Evolutionary conservation across 176 grass and related monocot genomes (phyloP).

Genomic region (Metroxylon sagu): DNA sequence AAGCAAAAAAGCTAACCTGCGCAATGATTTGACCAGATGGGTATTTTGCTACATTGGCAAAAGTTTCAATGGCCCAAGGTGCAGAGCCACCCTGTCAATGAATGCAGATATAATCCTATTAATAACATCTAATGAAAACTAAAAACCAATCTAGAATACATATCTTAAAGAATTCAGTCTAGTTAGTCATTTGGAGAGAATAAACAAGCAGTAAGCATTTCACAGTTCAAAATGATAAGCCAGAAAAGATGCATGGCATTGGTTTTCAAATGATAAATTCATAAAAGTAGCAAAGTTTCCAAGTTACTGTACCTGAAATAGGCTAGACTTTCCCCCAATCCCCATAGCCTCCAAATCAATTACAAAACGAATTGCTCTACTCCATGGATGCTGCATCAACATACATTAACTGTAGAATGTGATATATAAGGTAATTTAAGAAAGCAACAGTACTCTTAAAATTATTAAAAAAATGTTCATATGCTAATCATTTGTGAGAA

Average conservation of each 20-base stretch:
- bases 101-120: constrained; percentile 12
- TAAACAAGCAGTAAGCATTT: too few species aligned
- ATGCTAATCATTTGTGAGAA: too few species aligned
- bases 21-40: constrained; percentile 81
- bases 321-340: constrained; percentile 73
- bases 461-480: too few species aligned
- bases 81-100: constrained; percentile 54
- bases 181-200: neutral
- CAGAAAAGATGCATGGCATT: too few species aligned
- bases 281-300: too few species aligned
- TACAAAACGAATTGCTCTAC: constrained; percentile 56
- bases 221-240: too few species aligned
- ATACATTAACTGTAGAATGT: constrained; percentile 13
- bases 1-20: constrained; percentile 50
- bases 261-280: too few species aligned
- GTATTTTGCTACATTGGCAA: constrained; percentile 78
- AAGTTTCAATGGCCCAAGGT: constrained; percentile 76
- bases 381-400: constrained; percentile 74
- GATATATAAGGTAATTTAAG: neutral
- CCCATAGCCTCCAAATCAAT: constrained; percentile 96
- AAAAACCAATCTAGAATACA: constrained; percentile 9
- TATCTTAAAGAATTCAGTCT: neutral
- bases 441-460: neutral
- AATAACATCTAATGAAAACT: constrained; percentile 2
- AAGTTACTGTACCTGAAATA: constrained; percentile 55